Evolutionary conservation across 202 grass and related monocot species (phyloP).

Genomic region (Carex sylvatica): DNA sequence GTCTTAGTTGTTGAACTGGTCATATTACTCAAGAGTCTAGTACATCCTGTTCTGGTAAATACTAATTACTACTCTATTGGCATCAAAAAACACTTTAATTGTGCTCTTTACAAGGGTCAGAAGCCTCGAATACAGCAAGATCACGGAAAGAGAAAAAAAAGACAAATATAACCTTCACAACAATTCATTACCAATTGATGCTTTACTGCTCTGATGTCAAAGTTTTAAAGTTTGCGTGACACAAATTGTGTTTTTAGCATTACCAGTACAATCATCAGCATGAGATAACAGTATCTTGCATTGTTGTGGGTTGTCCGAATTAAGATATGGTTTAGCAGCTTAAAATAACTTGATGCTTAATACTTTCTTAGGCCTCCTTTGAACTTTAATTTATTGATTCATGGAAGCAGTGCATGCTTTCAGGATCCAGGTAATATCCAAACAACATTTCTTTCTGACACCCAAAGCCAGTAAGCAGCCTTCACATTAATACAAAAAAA

Average conservation of each 20-base stretch:
- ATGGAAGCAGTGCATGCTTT: neutral
- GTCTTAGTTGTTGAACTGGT: neutral
- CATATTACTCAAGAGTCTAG: too few relatives aligned
- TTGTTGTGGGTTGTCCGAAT: neutral
- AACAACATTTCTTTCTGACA: neutral
- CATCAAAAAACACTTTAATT: neutral
- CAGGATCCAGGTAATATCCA: neutral
- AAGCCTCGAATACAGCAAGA: neutral
- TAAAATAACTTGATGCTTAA: neutral
- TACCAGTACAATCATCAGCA: neutral
- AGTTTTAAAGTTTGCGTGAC: neutral
- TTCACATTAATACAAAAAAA: neutral
- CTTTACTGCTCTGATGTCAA: neutral
- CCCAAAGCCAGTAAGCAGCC: neutral
- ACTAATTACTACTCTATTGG: neutral
- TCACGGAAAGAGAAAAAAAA: neutral
- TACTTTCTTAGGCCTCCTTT: neutral
- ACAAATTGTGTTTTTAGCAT: neutral
- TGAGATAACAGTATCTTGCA: neutral
- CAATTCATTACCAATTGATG: neutral
- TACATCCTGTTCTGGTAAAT: neutral
- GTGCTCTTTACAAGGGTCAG: neutral
- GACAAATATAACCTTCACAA: neutral
- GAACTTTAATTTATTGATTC: neutral
- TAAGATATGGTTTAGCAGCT: neutral